Percentiles rank a stretch among this genome's conserved stretches.
Evolutionary conservation across 179 eudicot genomes (phyloP).

Genomic region (Beta lomatogona): DNA sequence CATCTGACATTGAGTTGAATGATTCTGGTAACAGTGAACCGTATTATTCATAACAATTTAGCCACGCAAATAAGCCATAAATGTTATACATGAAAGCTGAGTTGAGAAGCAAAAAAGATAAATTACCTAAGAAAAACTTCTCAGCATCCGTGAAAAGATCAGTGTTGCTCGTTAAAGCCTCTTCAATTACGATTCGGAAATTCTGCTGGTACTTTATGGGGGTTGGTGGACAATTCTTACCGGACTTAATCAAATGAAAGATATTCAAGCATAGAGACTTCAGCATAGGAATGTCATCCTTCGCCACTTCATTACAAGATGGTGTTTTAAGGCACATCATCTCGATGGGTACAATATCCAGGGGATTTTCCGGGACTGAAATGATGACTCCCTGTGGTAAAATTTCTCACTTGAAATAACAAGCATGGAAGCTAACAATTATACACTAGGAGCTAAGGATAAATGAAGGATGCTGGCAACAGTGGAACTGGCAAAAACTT

Average conservation of each 20-base stretch:
- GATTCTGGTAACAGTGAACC: conserved; percentile 50
- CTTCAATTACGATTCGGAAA: conserved; percentile 63
- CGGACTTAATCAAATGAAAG: conserved; percentile 41
- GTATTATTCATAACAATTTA: conserved; percentile 7
- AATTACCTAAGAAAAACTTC: conserved; percentile 59
- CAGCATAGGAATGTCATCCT: conserved; percentile 43
- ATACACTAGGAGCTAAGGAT: conserved; percentile 6
- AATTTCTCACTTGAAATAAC: conserved; percentile 22
- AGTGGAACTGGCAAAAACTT: conserved; percentile 2
- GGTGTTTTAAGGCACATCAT: conserved; percentile 41
- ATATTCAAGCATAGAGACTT: conserved; percentile 58
- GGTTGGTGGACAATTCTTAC: conserved; percentile 44
- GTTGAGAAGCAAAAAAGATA: background rate
- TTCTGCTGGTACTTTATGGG: conserved; percentile 68
- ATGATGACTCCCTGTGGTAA: conserved; percentile 65
- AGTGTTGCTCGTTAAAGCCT: conserved; percentile 56
- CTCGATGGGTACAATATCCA: conserved; percentile 66
- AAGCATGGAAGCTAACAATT: conserved; percentile 8
- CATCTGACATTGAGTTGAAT: conserved; percentile 73
- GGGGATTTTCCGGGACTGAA: conserved; percentile 51
- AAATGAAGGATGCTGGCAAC: conserved; percentile 6
- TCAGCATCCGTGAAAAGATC: conserved; percentile 69
- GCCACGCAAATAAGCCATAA: background rate
- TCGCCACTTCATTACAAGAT: conserved; percentile 36
- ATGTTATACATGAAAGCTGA: background rate